phyloP scores from a whole-genome alignment of 257 asterid species.

The Nemophila menziesii region DNA sequence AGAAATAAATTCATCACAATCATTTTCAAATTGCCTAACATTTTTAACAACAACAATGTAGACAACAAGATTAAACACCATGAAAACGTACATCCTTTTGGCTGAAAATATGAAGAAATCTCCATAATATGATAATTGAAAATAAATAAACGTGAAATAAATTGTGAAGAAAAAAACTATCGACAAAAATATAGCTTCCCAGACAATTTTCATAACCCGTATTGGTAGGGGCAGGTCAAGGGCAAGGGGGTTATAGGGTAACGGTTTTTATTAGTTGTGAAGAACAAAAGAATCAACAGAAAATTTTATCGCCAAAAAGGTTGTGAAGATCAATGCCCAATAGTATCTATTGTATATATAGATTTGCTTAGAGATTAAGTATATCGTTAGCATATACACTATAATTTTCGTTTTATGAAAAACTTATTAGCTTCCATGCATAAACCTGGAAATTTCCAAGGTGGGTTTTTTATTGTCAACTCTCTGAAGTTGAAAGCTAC shows the following conservation, averaged over 20 bases:
- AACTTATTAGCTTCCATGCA: not conserved
- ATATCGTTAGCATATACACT: not conserved
- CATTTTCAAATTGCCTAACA: conserved; percentile 9
- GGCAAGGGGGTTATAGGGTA: no score
- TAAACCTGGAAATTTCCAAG: conserved; percentile 6
- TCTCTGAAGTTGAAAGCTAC: conserved; percentile 2
- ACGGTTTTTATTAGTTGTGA: no score
- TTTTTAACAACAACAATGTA: conserved; percentile 7
- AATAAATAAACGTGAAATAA: conserved; percentile 1
- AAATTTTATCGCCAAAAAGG: no score
- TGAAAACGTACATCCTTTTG: conserved; percentile 4
- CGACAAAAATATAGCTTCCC: conserved; percentile 7
- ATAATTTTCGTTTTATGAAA: not conserved
- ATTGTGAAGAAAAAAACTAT: conserved; percentile 5
- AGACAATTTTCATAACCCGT: conserved; percentile 15
- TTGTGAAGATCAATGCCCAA: no score
- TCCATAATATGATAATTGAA: conserved; percentile 11
- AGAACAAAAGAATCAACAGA: no score
- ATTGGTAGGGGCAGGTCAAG: no score
- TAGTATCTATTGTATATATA: no score
- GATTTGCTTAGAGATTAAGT: not conserved
- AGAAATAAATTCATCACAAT: conserved; percentile 4
- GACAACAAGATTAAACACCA: conserved; percentile 12
- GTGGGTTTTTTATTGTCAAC: not conserved
- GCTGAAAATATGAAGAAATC: conserved; percentile 3